Base-by-base conservation (phyloP, 1,284 basidiomycete species). In the Naganishia sp. region DNA sequence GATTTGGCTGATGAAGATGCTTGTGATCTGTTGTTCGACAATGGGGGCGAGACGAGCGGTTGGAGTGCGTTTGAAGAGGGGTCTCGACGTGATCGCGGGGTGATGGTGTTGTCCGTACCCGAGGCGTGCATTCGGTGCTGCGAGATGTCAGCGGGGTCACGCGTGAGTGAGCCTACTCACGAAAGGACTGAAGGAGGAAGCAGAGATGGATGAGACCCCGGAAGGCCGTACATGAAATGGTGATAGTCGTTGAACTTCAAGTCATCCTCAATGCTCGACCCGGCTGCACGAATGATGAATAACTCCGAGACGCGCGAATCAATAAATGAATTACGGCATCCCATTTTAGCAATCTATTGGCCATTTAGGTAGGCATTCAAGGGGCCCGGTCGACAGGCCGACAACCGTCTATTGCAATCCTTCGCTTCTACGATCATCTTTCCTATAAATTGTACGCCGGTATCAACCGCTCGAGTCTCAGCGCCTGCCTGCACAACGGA, bases 371-470 rank as follows among this genome's bases (percentile, higher is more conserved):
- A 36, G 36, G 13, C 36, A 39, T 39, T 9, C 36, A 10, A 7
- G 3, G 36, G 36, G 21, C 21, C 21, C 21, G 21, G 10, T 13
- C 36, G 36, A 39, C 36, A 39, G 4, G 7, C 36, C 6, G 36
- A 10, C 36, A 10, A 39, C 2, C 2, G 4, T n/a, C 45, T 46
- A 15, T 15, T 2, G 45, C 45, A 39, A 10, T 39, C 1, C 36
- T 39, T 13, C 36, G 6, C 10, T 2, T 39, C 3, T 46, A 46
- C 45, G n/a, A 18, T 5, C 45, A 23, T n/a, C 45, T 21, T 9
- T 2, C 18, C 65, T 81, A 93, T 74, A 94, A 81, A 79, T 94
- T 94, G 79, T 93, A 90, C 69, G 92, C 86, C 13, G 91, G 90
- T 69, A 93, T 78, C 64, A 94, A 79, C 55, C 87, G 84, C 63